Evolutionary conservation across 1,284 basidiomycete species (phyloP), one percentile per base, ranked within the genome.

Genomic region (Cerrena zonata): DNA sequence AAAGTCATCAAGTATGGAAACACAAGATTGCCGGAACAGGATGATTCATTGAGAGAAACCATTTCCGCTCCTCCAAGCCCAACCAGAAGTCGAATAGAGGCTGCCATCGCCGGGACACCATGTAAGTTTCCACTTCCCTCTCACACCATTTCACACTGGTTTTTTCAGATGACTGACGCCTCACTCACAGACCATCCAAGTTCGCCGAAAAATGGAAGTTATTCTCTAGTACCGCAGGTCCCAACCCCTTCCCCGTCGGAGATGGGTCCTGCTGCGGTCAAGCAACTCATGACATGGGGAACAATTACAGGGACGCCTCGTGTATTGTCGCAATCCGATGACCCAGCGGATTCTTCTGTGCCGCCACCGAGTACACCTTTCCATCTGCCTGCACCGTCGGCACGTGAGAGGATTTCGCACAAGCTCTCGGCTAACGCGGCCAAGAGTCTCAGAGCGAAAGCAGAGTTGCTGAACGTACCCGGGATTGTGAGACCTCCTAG

Each of bases 251-350:
- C 87, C 4, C 86, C 91, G 0, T 79, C 86, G 3, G 77, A 91
- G 56, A 77, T 95, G 26, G 87, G 86, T 0, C 78, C 87, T 1
- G 69, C 70, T 5, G 85, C 86, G 1, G 76, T 92, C 48, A 91
- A 91, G 55, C 85, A 94, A 57, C 79, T 96, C 19, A 91, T 95
- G 86, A 96, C 93, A 7, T 92, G 89, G 90, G 93, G 93, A 4
- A 91, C 89, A 19, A 75, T 95, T 12, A 82, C 85, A 53, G 84
- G 88, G 12, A 95, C 93, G 11, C 93, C 91, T 5, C 82, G 91
- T 43, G 77, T 93, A 10, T 77, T 94, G 30, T 86, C 86, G 23
- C 77, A 79, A 50, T 70, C 77, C 0, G 84, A 84, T 48, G 79
- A 84, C 48, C 69, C 73, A 13, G 65, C 69, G 5, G 77, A 70